A percentile compares a stretch with the other conserved stretches of the same genome.
Evolutionary conservation across 371 early-diverging fungal genomes (phyloP).

Genomic region (Rhizopus arrhizus): DNA sequence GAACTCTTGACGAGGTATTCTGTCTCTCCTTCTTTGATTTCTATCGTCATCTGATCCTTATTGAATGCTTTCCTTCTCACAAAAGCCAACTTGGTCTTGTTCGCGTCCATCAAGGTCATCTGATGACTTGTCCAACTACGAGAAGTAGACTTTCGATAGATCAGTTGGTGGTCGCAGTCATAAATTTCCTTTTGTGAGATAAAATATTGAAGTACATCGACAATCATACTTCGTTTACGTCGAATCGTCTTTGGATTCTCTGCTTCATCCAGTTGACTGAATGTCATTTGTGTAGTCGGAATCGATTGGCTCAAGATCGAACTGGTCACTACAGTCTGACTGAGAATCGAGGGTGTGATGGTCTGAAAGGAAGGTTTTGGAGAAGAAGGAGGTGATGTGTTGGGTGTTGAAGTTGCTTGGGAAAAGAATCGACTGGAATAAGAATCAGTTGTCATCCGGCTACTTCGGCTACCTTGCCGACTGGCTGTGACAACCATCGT

Average conservation of each 20-base stretch:
- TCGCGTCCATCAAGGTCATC: not conserved
- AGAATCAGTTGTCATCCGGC: conserved; percentile 22
- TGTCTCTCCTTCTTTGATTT: not conserved
- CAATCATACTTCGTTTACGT: conserved; percentile 4
- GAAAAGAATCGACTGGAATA: conserved; percentile 21
- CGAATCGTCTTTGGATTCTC: not conserved
- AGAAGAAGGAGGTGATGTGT: conserved; percentile 11
- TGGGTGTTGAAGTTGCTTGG: conserved; percentile 19
- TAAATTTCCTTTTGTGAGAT: not conserved
- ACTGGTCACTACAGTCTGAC: not conserved
- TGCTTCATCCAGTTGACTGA: conserved; percentile 1
- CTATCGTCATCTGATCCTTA: not conserved
- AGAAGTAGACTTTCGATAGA: not conserved
- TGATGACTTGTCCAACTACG: not conserved
- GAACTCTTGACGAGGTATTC: conserved; percentile 35
- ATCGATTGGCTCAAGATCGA: conserved; percentile 22
- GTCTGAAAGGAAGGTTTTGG: conserved; percentile 7
- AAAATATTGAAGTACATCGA: conserved; percentile 1
- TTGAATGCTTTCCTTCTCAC: not conserved
- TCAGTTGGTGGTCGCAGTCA: not conserved
- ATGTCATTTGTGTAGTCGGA: conserved; percentile 23
- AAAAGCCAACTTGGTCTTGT: not conserved
- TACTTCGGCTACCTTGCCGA: conserved; percentile 27
- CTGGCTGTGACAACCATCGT: conserved; percentile 24
- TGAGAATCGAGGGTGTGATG: not conserved